A percentile compares a stretch with the other conserved stretches of the same genome.
Conservation (phyloP, 202 grass and related monocot genomes). For the Hordeum pubiflorum region DNA sequence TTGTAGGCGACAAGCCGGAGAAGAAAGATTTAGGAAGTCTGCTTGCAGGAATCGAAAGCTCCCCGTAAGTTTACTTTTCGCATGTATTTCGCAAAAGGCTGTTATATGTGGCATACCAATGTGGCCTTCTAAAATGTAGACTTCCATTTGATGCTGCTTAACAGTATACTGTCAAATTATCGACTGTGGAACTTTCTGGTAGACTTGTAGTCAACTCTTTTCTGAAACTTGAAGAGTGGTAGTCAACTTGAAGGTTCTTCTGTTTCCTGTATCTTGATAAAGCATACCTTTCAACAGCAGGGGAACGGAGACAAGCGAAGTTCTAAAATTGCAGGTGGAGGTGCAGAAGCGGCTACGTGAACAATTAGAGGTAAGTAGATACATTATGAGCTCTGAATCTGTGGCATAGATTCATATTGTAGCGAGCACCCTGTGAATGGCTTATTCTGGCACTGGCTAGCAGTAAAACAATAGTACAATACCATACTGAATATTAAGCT, state of each 20-base stretch:
- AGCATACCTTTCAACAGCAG: constrained; percentile 25
- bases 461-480: not conserved
- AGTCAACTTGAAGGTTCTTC: not conserved
- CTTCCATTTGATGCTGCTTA: not conserved
- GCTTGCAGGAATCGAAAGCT: constrained; percentile 52
- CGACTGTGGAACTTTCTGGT: not conserved
- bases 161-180: not conserved
- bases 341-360: constrained; percentile 55
- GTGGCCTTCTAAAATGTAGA: too few relatives aligned
- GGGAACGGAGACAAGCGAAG: constrained; percentile 40
- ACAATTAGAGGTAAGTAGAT: constrained; percentile 50
- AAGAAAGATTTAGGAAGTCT: constrained; percentile 59
- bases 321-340: constrained; percentile 64
- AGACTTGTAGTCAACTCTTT: not conserved
- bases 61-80: constrained; percentile 40
- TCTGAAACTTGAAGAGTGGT: not conserved
- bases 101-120: not conserved
- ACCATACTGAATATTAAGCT: not conserved
- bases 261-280: constrained; percentile 11
- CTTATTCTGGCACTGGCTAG: not conserved
- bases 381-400: not conserved
- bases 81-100: not conserved
- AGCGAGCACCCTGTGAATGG: not conserved
- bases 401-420: not conserved
- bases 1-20: constrained; percentile 52